These are phyloP conservation scores for Solanum okadae DNA, from an alignment of 257 asterid genomes.

Conservation along the genomic window DNA sequence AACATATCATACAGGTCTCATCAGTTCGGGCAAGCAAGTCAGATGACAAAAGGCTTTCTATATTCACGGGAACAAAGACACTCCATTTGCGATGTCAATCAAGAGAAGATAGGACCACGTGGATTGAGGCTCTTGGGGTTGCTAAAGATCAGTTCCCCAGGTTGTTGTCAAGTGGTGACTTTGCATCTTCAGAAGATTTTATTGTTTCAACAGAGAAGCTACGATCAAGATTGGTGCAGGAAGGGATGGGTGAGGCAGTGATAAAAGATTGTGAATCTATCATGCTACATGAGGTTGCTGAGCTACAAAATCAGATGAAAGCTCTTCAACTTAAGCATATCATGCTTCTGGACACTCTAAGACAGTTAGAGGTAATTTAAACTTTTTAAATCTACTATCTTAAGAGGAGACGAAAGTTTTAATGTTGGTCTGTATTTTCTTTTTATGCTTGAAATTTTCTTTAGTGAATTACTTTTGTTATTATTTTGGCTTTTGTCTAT, in stretches of 20 bases:
- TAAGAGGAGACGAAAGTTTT: not conserved
- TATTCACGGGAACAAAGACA: slow-evolving; percentile 93
- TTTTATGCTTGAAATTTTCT: not conserved
- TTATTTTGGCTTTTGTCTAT: not conserved
- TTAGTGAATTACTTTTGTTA: not conserved
- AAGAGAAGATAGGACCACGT: slow-evolving; percentile 79
- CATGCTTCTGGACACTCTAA: slow-evolving; percentile 73
- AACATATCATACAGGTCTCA: slow-evolving; percentile 60
- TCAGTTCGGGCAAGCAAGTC: slow-evolving; percentile 97
- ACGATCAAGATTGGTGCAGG: slow-evolving; percentile 61
- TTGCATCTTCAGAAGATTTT: slow-evolving; percentile 71
- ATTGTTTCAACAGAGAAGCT: slow-evolving; percentile 79
- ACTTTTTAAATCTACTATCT: not conserved
- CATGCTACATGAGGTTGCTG: slow-evolving; percentile 63
- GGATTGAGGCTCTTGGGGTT: slow-evolving; percentile 88
- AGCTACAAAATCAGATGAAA: slow-evolving; percentile 75
- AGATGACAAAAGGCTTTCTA: slow-evolving; percentile 91
- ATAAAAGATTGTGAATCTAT: slow-evolving; percentile 83
- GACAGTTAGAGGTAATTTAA: slow-evolving; percentile 74
- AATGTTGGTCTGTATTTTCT: not conserved
- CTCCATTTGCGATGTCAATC: slow-evolving; percentile 90
- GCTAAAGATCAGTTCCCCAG: slow-evolving; percentile 95
- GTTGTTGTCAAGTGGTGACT: slow-evolving; percentile 70
- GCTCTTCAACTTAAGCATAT: slow-evolving; percentile 82
- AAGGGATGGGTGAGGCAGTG: slow-evolving; percentile 56